These are phyloP conservation scores for Pseudonectria foliicola DNA, from an alignment of 2,329 filamentous ascomycete species.

Conservation along the genomic window DNA sequence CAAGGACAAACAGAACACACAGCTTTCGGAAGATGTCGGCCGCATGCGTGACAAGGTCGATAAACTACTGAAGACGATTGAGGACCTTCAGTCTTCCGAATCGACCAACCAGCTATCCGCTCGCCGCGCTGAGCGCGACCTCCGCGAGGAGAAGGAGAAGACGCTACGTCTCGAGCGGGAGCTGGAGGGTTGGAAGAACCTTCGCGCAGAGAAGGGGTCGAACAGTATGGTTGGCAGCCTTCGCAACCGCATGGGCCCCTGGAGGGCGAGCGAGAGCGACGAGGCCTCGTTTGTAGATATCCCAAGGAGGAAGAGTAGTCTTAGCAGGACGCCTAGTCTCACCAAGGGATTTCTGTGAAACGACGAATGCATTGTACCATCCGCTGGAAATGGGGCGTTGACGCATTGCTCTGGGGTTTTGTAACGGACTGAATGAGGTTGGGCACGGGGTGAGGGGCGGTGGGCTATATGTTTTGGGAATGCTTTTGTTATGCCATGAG, in stretches of 20 bases:
- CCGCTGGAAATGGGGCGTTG: constrained; percentile 13
- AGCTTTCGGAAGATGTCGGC: constrained; percentile 74
- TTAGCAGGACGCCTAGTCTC: constrained; percentile 57
- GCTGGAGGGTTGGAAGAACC: constrained; percentile 74
- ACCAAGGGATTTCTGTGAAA: constrained; percentile 69
- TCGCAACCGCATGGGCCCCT: constrained; percentile 28
- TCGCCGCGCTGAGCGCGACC: constrained; percentile 80
- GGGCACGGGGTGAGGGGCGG: neutral
- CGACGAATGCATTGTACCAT: neutral
- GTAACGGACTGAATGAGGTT: constrained; percentile 5
- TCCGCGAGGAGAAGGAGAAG: constrained; percentile 83
- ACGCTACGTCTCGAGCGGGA: constrained; percentile 77
- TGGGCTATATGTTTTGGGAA: constrained; percentile 7
- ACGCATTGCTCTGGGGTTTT: constrained; percentile 15
- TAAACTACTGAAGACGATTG: constrained; percentile 81
- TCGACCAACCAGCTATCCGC: constrained; percentile 72
- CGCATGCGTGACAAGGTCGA: constrained; percentile 87
- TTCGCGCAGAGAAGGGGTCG: constrained; percentile 56
- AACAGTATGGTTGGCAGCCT: constrained; percentile 41
- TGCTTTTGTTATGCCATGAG: no score
- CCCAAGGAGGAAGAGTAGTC: constrained; percentile 59
- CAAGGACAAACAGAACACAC: constrained; percentile 77
- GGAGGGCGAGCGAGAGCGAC: constrained; percentile 33
- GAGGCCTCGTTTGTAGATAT: constrained; percentile 41
- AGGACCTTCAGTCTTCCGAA: constrained; percentile 86